phyloP scores from a whole-genome alignment of 306 rosid genomes.

The Malus orientalis region DNA sequence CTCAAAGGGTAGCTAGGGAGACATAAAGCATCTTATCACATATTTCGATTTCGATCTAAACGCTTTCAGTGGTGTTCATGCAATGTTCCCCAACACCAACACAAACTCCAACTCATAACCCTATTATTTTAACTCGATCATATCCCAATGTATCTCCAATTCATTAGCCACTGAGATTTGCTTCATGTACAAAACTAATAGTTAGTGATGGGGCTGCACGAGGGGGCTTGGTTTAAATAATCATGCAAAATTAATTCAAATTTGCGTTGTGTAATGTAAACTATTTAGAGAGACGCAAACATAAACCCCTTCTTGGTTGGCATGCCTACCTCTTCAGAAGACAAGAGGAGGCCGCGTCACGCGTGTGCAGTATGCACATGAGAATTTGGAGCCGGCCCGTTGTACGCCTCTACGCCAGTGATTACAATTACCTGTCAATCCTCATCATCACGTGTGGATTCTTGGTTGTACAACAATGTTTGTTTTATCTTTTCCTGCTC shows the following conservation, averaged over 20 bases:
- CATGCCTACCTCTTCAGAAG: not conserved
- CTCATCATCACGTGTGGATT: not conserved
- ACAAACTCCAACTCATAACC: conserved; percentile 20
- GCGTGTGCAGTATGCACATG: conserved; percentile 7
- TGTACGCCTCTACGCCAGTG: not conserved
- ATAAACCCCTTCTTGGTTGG: not conserved
- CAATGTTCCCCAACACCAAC: conserved; percentile 26
- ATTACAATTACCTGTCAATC: not conserved
- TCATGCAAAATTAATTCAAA: not conserved
- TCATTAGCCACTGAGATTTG: not conserved
- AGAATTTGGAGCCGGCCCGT: not conserved
- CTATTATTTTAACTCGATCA: not conserved
- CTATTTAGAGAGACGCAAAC: not conserved
- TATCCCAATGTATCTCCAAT: conserved; percentile 3
- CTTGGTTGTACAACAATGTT: not conserved
- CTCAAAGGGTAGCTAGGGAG: not conserved
- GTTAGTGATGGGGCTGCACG: conserved; percentile 5
- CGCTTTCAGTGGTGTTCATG: conserved; percentile 24
- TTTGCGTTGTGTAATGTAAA: not conserved
- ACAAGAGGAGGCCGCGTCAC: not conserved
- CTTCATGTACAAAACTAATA: conserved; percentile 3
- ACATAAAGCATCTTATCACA: conserved; percentile 30
- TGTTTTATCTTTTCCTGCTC: not conserved
- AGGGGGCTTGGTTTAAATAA: not conserved
- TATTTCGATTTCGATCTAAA: conserved; percentile 13